These are phyloP conservation scores for Cladosporium sp. DNA, from an alignment of 2,329 filamentous ascomycete genomes.

Conservation along the genomic window DNA sequence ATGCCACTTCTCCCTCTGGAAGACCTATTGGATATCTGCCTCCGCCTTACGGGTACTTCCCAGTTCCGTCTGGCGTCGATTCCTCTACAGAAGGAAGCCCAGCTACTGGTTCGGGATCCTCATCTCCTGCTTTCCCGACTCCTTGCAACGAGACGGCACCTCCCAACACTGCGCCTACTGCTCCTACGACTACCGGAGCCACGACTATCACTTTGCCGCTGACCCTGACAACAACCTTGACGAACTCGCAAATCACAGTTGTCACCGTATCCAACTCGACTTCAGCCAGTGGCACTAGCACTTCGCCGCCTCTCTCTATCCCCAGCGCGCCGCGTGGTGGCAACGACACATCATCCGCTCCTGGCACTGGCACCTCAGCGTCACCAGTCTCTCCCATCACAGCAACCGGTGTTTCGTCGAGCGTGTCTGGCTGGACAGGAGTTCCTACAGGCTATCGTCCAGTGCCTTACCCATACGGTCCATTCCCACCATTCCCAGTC, in stretches of 20 bases:
- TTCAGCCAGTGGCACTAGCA: constrained; percentile 4
- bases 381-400: constrained; percentile 12
- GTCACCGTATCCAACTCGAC: constrained; percentile 10
- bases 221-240: constrained; percentile 13
- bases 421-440: neutral
- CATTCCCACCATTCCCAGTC: constrained; percentile 12
- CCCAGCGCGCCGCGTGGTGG: constrained; percentile 8
- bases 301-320: constrained; percentile 4
- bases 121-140: constrained; percentile 9
- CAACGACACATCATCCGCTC: constrained; percentile 8
- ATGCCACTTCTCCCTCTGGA: constrained; percentile 8
- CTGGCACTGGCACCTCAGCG: neutral
- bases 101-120: constrained; percentile 8
- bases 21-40: neutral
- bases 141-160: constrained; percentile 9
- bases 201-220: constrained; percentile 14
- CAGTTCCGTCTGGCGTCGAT: constrained; percentile 2
- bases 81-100: constrained; percentile 12
- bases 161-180: constrained; percentile 12
- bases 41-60: constrained; percentile 15
- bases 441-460: constrained; percentile 10
- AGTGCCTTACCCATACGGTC: neutral
- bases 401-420: constrained; percentile 4
- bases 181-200: neutral
- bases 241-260: neutral